Percentiles rank a stretch among this genome's conserved stretches.
Conservation (phyloP, 2,329 filamentous ascomycete genomes). For the Metarhizium guizhouense region DNA sequence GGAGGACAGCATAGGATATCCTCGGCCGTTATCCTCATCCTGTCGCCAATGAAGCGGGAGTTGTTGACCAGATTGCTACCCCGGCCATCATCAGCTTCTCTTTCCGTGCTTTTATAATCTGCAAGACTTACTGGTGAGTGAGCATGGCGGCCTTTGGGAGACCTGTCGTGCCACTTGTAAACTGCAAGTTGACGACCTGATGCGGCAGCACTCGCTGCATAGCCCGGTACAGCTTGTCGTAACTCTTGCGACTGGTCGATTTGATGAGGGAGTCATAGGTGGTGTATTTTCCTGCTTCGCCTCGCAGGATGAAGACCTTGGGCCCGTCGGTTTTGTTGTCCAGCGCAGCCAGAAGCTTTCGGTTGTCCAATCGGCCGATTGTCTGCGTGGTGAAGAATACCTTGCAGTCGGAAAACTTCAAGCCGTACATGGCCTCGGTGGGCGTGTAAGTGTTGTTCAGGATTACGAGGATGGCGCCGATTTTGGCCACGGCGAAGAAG, state of each 20-base stretch:
- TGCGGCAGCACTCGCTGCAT: conserved; percentile 50
- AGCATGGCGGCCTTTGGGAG: conserved; percentile 67
- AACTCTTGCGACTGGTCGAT: conserved; percentile 37
- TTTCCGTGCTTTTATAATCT: background rate
- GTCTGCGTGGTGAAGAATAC: conserved; percentile 63
- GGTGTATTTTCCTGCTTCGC: conserved; percentile 41
- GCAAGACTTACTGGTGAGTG: conserved; percentile 50
- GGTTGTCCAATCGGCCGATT: conserved; percentile 59
- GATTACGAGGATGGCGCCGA: conserved; percentile 64
- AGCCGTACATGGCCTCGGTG: conserved; percentile 60
- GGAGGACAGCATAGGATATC: conserved; percentile 75
- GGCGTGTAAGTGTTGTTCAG: conserved; percentile 77
- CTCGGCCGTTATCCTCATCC: conserved; percentile 57
- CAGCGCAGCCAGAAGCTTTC: conserved; percentile 46
- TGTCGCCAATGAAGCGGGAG: conserved; percentile 62
- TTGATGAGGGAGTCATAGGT: conserved; percentile 52
- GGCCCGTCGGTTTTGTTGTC: conserved; percentile 34
- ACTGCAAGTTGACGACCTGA: conserved; percentile 66
- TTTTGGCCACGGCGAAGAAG: conserved; percentile 62
- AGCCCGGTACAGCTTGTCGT: conserved; percentile 41
- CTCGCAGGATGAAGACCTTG: conserved; percentile 53
- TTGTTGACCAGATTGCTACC: conserved; percentile 54
- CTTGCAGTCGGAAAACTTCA: conserved; percentile 64
- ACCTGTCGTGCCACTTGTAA: conserved; percentile 68
- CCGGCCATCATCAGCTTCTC: background rate